These are phyloP conservation scores for Plasmodium coatneyi DNA, from an alignment of 169 alveolate species.

Conservation along the genomic window DNA sequence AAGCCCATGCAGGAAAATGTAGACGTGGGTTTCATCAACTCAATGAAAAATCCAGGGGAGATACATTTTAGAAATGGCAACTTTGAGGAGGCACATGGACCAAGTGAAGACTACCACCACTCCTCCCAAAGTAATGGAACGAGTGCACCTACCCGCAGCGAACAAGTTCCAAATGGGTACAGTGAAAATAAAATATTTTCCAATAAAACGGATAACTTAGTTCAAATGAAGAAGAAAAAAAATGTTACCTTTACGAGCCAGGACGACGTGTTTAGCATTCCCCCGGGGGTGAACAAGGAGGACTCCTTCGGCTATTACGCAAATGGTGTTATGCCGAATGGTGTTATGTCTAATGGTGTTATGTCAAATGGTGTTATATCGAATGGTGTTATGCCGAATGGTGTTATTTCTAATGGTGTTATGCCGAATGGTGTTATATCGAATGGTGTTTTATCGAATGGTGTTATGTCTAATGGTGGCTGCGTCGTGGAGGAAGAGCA, in stretches of 20 bases:
- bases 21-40: background rate
- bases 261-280: constrained; percentile 24
- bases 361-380: background rate
- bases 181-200: background rate
- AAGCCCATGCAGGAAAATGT: background rate
- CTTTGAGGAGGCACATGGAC: background rate
- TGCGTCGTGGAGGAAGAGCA: background rate
- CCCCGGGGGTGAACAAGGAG: background rate
- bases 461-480: background rate
- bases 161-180: background rate
- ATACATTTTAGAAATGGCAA: background rate
- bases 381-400: background rate
- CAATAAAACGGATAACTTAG: background rate
- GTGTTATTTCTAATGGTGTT: no score
- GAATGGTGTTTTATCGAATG: background rate
- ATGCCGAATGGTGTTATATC: no score
- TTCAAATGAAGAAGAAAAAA: constrained; percentile 10
- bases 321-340: background rate
- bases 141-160: background rate
- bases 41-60: background rate
- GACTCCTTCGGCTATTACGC: background rate
- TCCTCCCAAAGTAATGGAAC: background rate
- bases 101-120: background rate
- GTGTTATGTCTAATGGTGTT: no score
- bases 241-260: constrained; percentile 30